Evolutionary conservation across 2,329 filamentous ascomycete genomes (phyloP).

Genomic region (Dactylellina drechsleri): DNA sequence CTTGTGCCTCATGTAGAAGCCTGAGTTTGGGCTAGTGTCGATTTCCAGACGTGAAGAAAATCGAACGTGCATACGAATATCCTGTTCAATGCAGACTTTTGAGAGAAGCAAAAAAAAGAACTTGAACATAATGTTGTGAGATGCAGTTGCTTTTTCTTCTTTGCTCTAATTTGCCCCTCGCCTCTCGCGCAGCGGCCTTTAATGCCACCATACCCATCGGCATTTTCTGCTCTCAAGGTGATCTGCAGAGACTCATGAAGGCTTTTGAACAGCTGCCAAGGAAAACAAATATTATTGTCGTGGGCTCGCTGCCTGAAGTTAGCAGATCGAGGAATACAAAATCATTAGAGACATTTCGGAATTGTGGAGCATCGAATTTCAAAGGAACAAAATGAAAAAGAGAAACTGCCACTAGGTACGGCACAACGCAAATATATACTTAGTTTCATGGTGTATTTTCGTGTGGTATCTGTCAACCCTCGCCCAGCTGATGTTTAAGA

Average conservation of each 20-base stretch:
- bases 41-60: constrained; percentile 52
- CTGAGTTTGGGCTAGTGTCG: constrained; percentile 40
- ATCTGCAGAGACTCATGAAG: constrained; percentile 38
- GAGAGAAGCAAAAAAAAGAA: constrained; percentile 12
- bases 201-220: constrained; percentile 5
- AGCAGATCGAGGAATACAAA: constrained; percentile 12
- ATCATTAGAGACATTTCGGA: constrained; percentile 34
- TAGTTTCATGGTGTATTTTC: constrained; percentile 36
- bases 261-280: not conserved
- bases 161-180: constrained; percentile 35
- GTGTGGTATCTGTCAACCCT: constrained; percentile 13
- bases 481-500: constrained; percentile 30
- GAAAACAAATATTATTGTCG: not conserved
- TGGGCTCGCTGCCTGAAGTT: constrained; percentile 41
- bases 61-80: constrained; percentile 34
- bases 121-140: constrained; percentile 7
- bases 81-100: not conserved
- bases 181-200: constrained; percentile 22
- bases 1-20: not conserved
- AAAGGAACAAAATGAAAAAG: no score
- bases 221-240: constrained; percentile 22
- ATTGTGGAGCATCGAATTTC: constrained; percentile 1
- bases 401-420: not conserved
- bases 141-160: constrained; percentile 32
- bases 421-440: not conserved